Conservation (phyloP, 176 grass and related monocot genomes). For the Triticum timopheevii region DNA sequence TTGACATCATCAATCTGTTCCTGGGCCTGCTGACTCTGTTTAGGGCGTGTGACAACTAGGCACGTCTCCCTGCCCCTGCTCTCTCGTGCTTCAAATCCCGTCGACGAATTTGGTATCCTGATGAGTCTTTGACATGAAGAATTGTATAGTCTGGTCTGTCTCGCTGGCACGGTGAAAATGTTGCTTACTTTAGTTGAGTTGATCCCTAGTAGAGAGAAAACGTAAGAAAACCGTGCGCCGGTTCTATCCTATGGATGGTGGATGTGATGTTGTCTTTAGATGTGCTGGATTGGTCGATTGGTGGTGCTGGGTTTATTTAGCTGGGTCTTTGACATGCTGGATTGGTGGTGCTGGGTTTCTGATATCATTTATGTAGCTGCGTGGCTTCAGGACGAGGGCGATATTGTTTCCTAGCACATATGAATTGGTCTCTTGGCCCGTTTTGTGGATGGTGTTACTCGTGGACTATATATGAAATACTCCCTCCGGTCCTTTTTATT, state of each 20-base stretch:
- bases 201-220: background rate
- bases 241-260: background rate
- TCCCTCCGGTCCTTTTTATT: no score
- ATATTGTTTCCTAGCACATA: background rate
- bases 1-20: conserved; percentile 84
- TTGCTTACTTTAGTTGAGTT: background rate
- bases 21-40: conserved; percentile 35
- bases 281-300: background rate
- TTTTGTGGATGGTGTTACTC: no score
- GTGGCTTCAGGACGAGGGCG: background rate
- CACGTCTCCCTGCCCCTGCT: background rate
- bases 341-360: background rate
- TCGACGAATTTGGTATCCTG: no score
- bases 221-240: background rate
- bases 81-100: no score
- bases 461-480: no score
- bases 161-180: background rate
- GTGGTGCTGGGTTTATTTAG: background rate
- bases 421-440: background rate
- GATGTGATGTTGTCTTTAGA: background rate
- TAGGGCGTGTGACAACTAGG: background rate
- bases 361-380: background rate
- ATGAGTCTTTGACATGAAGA: background rate
- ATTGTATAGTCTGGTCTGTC: background rate
- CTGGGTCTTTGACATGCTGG: background rate